Evolutionary conservation across 106 monocot species (phyloP).

Genomic region (Dendrobium huoshanense): DNA sequence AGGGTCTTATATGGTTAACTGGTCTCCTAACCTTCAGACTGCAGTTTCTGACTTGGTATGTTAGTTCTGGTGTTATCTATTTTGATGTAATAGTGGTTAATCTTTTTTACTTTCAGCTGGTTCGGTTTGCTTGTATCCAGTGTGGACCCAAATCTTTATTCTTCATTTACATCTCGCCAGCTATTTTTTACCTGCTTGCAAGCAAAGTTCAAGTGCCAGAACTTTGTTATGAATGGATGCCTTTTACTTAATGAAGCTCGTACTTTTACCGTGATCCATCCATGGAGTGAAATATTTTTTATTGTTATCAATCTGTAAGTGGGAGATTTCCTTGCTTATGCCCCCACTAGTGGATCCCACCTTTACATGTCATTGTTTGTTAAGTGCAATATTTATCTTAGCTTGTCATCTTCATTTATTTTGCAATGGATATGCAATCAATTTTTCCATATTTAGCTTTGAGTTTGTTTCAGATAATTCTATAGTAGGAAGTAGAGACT

Average conservation of each 20-base stretch:
- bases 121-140: neutral
- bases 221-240: neutral
- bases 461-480: neutral
- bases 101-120: neutral
- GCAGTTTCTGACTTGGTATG: conserved; percentile 98
- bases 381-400: neutral
- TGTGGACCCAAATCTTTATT: neutral
- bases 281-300: neutral
- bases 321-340: neutral
- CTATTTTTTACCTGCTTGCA: neutral
- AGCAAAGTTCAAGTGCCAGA: neutral
- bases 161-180: neutral
- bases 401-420: neutral
- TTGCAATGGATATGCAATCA: neutral
- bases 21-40: conserved; percentile 96
- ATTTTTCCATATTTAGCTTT: neutral
- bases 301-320: neutral
- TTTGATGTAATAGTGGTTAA: neutral
- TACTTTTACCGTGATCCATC: neutral
- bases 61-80: neutral
- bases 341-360: neutral
- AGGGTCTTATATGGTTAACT: conserved; percentile 99
- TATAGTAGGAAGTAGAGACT: neutral
- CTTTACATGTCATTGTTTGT: too few relatives aligned
- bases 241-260: neutral